phyloP scores from a whole-genome alignment of 208 protist genomes.

The Acanthamoeba culbertsoni region DNA sequence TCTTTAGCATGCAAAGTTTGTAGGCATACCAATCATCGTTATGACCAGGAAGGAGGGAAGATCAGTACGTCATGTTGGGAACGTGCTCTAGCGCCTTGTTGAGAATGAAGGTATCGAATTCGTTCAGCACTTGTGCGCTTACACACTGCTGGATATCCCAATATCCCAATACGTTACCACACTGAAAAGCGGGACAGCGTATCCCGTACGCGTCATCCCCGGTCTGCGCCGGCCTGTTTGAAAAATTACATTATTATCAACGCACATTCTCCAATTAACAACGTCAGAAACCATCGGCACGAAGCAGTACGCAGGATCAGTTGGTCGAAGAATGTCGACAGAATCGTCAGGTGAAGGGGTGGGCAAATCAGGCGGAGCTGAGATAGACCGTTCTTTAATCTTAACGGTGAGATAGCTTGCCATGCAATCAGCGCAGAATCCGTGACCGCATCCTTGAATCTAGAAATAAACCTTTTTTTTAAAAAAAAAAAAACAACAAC shows the following conservation, averaged over 20 bases:
- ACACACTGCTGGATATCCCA: neutral
- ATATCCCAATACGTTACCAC: neutral
- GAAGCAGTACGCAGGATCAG: neutral
- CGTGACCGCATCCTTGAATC: neutral
- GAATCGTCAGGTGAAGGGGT: neutral
- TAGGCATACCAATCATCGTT: neutral
- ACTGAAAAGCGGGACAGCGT: neutral
- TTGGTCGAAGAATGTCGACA: neutral
- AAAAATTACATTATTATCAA: too few relatives aligned
- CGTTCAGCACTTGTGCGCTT: neutral
- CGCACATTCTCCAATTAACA: too few relatives aligned
- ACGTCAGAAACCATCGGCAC: too few relatives aligned
- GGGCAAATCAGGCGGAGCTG: neutral
- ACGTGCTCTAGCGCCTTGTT: neutral
- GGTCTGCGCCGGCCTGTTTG: too few relatives aligned
- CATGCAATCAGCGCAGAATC: neutral
- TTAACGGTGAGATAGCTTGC: neutral
- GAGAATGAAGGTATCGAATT: neutral
- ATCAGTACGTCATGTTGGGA: neutral
- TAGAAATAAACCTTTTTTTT: neutral
- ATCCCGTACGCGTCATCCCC: neutral
- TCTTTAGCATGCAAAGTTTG: neutral
- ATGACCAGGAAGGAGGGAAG: neutral
- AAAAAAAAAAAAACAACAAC: neutral
- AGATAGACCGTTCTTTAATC: neutral